Base-by-base conservation (phyloP, 1,284 basidiomycete genomes). In the Ustilago hordei region DNA sequence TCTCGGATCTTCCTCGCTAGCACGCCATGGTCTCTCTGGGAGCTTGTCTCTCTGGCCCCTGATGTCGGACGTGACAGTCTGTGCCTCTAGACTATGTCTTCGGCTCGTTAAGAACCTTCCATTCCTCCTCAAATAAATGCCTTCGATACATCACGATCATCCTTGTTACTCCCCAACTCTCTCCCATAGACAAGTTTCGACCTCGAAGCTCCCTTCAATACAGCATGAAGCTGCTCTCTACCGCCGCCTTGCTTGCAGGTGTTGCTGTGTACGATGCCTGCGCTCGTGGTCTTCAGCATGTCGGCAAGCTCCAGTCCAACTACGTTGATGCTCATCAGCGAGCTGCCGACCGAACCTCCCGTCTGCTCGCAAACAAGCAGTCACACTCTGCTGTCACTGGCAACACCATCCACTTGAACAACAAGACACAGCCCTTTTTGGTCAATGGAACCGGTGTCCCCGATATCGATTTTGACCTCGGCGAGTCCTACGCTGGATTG, bases 401-500 rank as follows among this genome's bases (percentile, higher is more conserved):
- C 38, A 38, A 53, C 38, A 56, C 38, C 12, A 60, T 60, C n/a
- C 67, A 75, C 43, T 48, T 75, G 8, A 75, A 70, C 53, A 38
- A 58, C 60, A 75, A 75, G 61, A 75, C 68, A 6, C 35, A 57
- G 47, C 64, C 55, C 12, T 75, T 75, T 36, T 45, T 15, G 7
- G 73, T 75, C 60, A 67, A 75, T 36, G 73, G 73, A 19, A 68
- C 71, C 11, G 54, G 73, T 8, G 39, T 84, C 3, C 80, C 81
- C 7, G 78, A 79, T 1, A 60, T 84, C 56, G 57, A 70, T 28
- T 83, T 81, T 50, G 60, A 73, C 58, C 57, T 81, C 8, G 66
- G 69, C 15, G 69, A 77, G 34, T 79, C 78, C 12, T 84, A 80
- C 61, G 82, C 82, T 19, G 82, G 82, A 8, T 43, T 72, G 28